Percentiles rank a stretch among this genome's conserved stretches.
phyloP scores from a whole-genome alignment of 257 asterid species.

The Forsythia viridissima region DNA sequence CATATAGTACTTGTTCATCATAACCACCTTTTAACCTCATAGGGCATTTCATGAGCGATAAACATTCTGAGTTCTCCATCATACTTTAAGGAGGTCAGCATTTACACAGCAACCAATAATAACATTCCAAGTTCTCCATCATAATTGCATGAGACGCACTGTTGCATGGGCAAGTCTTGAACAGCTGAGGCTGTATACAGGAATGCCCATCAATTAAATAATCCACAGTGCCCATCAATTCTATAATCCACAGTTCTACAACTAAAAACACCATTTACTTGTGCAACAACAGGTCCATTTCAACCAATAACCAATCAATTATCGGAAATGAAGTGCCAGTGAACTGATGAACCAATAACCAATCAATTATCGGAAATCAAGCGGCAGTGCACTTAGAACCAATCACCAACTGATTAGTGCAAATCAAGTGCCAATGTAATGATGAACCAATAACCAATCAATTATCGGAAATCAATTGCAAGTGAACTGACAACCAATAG shows the following conservation, averaged over 20 bases:
- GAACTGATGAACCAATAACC: slow-evolving; percentile 9
- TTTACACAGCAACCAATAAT: not conserved
- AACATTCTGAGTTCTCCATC: not conserved
- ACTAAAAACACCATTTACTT: slow-evolving; percentile 9
- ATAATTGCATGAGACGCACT: not conserved
- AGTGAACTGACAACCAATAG: not conserved
- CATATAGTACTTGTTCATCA: not conserved
- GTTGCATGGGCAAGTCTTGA: not conserved
- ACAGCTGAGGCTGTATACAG: not conserved
- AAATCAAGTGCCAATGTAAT: not conserved
- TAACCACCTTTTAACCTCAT: not conserved
- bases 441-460: slow-evolving; percentile 6
- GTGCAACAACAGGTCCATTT: not conserved
- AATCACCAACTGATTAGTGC: not conserved
- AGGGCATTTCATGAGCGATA: not conserved
- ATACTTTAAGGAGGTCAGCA: not conserved
- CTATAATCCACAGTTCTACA: not conserved
- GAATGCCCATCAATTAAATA: not conserved
- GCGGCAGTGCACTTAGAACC: not conserved
- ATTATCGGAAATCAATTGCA: not conserved
- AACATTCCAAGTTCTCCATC: not conserved
- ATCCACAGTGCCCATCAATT: not conserved
- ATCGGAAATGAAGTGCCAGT: slow-evolving; percentile 19
- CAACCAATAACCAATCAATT: slow-evolving; percentile 15
- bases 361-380: not conserved